Percentiles rank a stretch among this genome's conserved stretches.
Conservation (phyloP, 208 protist genomes). For the Acanthamoeba healyi region DNA sequence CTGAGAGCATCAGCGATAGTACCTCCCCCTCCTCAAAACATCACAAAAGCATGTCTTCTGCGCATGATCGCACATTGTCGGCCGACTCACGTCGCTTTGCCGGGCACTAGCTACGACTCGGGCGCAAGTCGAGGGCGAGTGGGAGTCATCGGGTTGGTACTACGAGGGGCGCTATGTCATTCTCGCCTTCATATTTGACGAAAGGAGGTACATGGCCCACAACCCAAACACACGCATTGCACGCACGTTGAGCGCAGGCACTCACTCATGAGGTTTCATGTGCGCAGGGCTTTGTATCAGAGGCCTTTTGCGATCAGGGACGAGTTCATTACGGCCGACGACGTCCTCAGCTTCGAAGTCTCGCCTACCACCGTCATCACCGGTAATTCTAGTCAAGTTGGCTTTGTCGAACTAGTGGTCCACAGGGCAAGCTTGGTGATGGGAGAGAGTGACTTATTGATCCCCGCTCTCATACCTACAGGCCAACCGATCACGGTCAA, state of each 20-base stretch:
- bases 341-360: constrained; percentile 48
- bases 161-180: neutral
- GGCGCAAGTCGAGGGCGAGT: neutral
- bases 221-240: neutral
- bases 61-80: too few relatives aligned
- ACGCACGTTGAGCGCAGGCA: neutral
- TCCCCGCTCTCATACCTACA: too few relatives aligned
- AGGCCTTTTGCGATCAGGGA: neutral
- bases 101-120: too few relatives aligned
- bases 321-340: neutral
- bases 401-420: neutral
- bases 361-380: neutral
- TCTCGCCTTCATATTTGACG: neutral
- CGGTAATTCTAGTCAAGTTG: neutral
- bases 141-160: neutral
- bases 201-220: neutral
- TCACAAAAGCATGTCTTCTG: too few relatives aligned
- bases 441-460: too few relatives aligned
- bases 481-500: constrained; percentile 5
- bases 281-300: neutral
- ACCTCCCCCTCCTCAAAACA: too few relatives aligned
- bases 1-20: neutral
- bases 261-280: neutral
- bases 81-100: too few relatives aligned
- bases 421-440: too few relatives aligned